Evolutionary conservation across 306 rosid genomes (phyloP).

Genomic region (Lotus japonicus): DNA sequence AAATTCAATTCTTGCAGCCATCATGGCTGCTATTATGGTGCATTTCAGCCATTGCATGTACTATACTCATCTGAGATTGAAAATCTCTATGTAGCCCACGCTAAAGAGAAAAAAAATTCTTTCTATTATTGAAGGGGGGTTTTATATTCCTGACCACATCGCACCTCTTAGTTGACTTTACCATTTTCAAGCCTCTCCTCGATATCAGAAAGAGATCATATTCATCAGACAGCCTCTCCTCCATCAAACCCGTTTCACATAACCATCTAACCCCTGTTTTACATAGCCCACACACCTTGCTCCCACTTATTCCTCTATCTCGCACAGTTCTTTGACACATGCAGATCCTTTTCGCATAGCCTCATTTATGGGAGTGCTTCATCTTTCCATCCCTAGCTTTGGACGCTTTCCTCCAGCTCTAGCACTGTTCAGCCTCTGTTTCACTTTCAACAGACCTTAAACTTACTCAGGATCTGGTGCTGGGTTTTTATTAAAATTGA

Average conservation of each 20-base stretch:
- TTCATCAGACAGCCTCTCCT: not conserved
- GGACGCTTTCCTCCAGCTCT: not conserved
- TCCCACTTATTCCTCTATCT: not conserved
- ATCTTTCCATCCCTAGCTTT: not conserved
- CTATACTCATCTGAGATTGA: not conserved
- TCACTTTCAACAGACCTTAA: no score
- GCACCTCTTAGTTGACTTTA: not conserved
- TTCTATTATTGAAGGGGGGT: not conserved
- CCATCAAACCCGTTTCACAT: not conserved
- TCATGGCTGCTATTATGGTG: no score
- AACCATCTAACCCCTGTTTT: not conserved
- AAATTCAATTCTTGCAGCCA: not conserved
- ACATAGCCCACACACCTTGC: not conserved
- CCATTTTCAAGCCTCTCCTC: not conserved
- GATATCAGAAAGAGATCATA: not conserved
- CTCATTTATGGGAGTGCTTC: not conserved
- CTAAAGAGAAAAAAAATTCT: not conserved
- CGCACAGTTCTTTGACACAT: not conserved
- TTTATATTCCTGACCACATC: not conserved
- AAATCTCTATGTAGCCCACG: not conserved
- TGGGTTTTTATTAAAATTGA: not conserved
- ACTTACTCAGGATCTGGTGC: not conserved
- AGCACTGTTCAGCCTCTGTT: not conserved
- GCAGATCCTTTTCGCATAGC: not conserved
- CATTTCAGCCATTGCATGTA: not conserved